Conservation (phyloP, 23 red algal genomes). For the Gracilaria vermiculophylla region DNA sequence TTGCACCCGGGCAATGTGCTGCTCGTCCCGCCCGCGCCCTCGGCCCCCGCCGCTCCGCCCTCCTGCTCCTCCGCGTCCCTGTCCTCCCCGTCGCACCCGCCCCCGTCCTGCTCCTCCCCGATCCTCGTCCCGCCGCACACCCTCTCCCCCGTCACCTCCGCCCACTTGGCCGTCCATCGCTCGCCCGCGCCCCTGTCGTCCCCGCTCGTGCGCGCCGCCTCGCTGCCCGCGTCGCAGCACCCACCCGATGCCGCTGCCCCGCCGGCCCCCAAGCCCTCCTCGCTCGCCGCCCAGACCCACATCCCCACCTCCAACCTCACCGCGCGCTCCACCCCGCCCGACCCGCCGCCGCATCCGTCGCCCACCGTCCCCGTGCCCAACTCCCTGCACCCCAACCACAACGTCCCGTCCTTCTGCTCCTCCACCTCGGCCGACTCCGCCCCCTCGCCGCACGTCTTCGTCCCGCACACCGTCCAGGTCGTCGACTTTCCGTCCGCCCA, state of each 20-base stretch:
- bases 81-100: not conserved
- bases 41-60: not conserved
- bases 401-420: constrained; percentile 18
- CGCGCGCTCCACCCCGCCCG: no score
- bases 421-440: constrained; percentile 4
- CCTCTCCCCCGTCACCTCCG: not conserved
- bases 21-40: not conserved
- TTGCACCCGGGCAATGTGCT: constrained; percentile 57
- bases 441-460: not conserved
- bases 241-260: not conserved
- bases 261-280: not conserved
- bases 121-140: not conserved
- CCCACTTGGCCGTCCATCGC: not conserved
- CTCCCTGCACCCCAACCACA: not conserved
- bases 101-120: not conserved
- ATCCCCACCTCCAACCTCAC: constrained; percentile 13
- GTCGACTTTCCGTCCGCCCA: constrained; percentile 23
- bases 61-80: not conserved
- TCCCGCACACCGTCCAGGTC: constrained; percentile 22
- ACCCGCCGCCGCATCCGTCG: no score
- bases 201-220: not conserved
- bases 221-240: not conserved
- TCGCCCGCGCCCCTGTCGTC: not conserved
- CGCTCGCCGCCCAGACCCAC: not conserved
- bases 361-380: not conserved